Conservation (phyloP, 257 asterid genomes). For the Primulina eburnea region DNA sequence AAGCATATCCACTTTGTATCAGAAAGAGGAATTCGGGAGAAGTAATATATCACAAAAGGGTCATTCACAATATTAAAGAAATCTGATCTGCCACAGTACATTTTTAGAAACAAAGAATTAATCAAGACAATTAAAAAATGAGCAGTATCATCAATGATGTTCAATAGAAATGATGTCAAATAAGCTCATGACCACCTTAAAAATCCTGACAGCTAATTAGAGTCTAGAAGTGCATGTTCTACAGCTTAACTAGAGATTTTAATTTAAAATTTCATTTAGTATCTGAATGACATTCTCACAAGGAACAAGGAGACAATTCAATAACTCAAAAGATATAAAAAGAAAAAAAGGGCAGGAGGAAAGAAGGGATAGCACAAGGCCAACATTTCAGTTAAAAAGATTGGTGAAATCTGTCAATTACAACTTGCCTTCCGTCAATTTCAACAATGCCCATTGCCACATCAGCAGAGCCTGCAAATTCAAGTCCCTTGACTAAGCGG, state of each 20-base stretch:
- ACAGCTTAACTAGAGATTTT: neutral
- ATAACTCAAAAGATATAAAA: neutral
- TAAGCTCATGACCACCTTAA: constrained; percentile 10
- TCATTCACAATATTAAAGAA: constrained; percentile 14
- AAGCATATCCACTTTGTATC: constrained; percentile 29
- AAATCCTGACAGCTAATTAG: constrained; percentile 13
- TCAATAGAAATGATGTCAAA: constrained; percentile 12
- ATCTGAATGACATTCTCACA: neutral
- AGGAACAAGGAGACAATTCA: too few species aligned
- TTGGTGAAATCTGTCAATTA: constrained; percentile 6
- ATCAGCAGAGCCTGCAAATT: constrained; percentile 83
- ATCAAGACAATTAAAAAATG: constrained; percentile 3
- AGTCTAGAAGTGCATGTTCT: neutral
- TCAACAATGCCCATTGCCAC: constrained; percentile 89
- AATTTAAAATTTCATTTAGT: too few species aligned
- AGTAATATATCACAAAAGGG: constrained; percentile 15
- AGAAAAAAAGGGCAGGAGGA: constrained; percentile 2
- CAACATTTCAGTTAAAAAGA: neutral
- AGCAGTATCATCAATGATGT: constrained; percentile 7
- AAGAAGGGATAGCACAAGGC: constrained; percentile 16
- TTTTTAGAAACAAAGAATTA: constrained; percentile 22
- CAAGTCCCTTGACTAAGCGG: constrained; percentile 84
- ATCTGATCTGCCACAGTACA: constrained; percentile 14
- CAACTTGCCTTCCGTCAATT: constrained; percentile 69
- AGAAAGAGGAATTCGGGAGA: constrained; percentile 16